Evolutionary conservation across 2,329 filamentous ascomycete genomes (phyloP), one percentile per base, ranked within the genome.

Genomic region (Microascus cirrosus): DNA sequence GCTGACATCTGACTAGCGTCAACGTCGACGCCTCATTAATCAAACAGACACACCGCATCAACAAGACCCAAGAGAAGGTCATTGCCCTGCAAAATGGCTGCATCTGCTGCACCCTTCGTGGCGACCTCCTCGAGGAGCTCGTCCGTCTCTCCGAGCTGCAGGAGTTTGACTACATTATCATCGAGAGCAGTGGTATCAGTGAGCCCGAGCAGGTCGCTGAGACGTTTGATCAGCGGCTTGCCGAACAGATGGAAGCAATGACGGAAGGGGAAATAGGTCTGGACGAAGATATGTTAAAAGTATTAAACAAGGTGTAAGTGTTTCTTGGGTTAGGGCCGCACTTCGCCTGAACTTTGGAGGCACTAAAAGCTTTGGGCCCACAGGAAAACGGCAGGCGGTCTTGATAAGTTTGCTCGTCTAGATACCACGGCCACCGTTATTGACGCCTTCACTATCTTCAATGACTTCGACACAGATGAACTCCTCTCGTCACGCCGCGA

Each of bases 151-250:
- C 82, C 0, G 77, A 80, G 63, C 73, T 78, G 2, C 74, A 77
- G 7, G 72, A 74, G 34, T 81, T 86, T 35, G 81, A 87, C 62
- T 86, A 86, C 64, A 77, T 86, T 13, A 69, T 85, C 20, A 82
- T 85, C 57, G 56, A 60, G 56, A 87, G 84, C 65, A 86, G 80
- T 2, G 84, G 86, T 0, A 87, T 89, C 61, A 88, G 85, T 62
- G 85, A 88, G 67, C 85, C 84, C 0, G 84, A 87, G 70, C 86
- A 89, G 63, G 86, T 90, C 0, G 86, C 86, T 0, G 86, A 89
- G 72, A 89, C 85, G 0, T 89, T 89, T 63, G 84, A 85, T 36
- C 71, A 76, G 5, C 79, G 76, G 48, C 77, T 79, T 64, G 77
- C 75, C 2, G 74, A 78, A 55, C 73, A 76, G 58, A 76, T 77